Evolutionary conservation across 2,329 filamentous ascomycete species (phyloP).

Genomic region (Paecilomyces fulvus): DNA sequence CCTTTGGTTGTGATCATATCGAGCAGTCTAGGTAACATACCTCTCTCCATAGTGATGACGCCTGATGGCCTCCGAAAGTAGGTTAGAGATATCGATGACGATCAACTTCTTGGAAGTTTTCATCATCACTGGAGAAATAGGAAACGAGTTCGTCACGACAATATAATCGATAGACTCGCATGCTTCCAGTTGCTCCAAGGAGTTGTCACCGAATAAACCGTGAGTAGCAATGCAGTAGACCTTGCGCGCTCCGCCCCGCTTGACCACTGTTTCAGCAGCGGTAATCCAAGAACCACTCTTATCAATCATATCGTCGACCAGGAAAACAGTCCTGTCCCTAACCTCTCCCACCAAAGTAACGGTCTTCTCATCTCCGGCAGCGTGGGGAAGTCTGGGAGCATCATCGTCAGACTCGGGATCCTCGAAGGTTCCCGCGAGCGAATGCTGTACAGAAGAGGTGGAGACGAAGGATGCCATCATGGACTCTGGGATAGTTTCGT

Average conservation of each 20-base stretch:
- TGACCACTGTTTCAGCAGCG: slow-evolving; percentile 91
- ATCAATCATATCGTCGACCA: slow-evolving; percentile 99
- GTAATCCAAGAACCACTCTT: slow-evolving; percentile 96
- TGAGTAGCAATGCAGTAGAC: slow-evolving; percentile 98
- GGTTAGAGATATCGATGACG: slow-evolving; percentile 76
- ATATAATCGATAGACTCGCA: slow-evolving; percentile 93
- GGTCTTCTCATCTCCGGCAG: slow-evolving; percentile 79
- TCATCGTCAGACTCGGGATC: slow-evolving; percentile 88
- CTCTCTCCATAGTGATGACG: slow-evolving; percentile 91
- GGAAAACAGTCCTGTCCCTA: slow-evolving; percentile 76
- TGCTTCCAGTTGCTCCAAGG: slow-evolving; percentile 77
- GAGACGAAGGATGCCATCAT: slow-evolving; percentile 81
- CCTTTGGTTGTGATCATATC: not conserved
- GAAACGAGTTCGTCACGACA: slow-evolving; percentile 95
- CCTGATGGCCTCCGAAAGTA: slow-evolving; percentile 86
- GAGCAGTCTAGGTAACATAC: slow-evolving; percentile 41
- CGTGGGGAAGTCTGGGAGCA: slow-evolving; percentile 46
- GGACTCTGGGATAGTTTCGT: slow-evolving; percentile 58
- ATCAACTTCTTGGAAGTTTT: slow-evolving; percentile 72
- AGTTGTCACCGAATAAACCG: slow-evolving; percentile 84
- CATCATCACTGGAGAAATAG: slow-evolving; percentile 67
- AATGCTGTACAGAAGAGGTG: slow-evolving; percentile 63
- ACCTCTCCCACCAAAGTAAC: slow-evolving; percentile 98
- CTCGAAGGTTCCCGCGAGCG: slow-evolving; percentile 76
- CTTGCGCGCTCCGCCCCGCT: slow-evolving; percentile 80